Evolutionary conservation across 192 early-diverging fungal species (phyloP), one percentile per base, ranked within the genome.

Genomic region (Oehlia diaphana): DNA sequence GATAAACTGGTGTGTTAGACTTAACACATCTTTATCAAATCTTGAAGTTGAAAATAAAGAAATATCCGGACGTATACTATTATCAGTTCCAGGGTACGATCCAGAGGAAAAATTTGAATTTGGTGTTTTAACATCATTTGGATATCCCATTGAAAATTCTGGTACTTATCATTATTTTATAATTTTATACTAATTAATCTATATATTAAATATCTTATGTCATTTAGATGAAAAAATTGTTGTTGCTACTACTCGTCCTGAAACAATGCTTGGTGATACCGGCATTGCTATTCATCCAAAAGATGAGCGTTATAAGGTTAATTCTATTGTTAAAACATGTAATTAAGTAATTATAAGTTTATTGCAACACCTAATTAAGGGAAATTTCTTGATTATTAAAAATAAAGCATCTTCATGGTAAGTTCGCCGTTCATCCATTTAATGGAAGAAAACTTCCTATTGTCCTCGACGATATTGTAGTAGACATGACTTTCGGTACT

Each of bases 251-350:
- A 99, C 98, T 12, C 96, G 98, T 94, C 89, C 98, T 74, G 98
- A 99, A 87, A 99, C 98, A 69, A 99, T 99, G 98, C 89, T 99
- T 31, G 98, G 97, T 76, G 98, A 99, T 87, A 94, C 96, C 9
- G 98, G 95, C 19, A 90, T 99, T 85, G 96, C 95, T 65, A 93
- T 99, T 47, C 94, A 99, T 81, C 96, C 98, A 33, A 81, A 92
- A 28, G 98, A 99, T 83, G 84, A 88, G 76, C 93, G 98, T 68
- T 99, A 98, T 89, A 95, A 88, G 82, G 89, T 90, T 71, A 35
- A 31, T 14, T 28, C 0, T 37, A 5, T 37, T 37, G 5, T 72
- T 28, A 42, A n/a, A 50, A 28, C 8, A 21, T 16, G 28, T 31
- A 31, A 31, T 31, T 9, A 42, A 47, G 10, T 37, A 44, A 71